phyloP scores from a whole-genome alignment of 495 filamentous ascomycete genomes.

The Podospora didyma region DNA sequence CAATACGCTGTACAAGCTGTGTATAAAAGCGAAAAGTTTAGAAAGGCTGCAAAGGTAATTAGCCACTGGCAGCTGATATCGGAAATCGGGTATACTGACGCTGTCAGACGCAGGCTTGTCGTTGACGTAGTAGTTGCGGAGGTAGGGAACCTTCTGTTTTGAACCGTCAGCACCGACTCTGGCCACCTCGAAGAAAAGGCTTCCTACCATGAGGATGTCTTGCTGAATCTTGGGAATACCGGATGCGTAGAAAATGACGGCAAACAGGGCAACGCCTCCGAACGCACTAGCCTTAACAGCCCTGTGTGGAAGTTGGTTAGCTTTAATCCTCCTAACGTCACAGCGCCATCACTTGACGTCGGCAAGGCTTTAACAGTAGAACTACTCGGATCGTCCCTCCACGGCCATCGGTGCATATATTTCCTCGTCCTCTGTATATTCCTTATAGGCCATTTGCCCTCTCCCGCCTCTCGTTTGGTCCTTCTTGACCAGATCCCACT shows the following conservation, averaged over 20 bases:
- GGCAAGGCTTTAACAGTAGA: too few species aligned
- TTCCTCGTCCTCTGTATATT: background rate
- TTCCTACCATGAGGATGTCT: constrained; percentile 49
- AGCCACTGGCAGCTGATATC: constrained; percentile 1
- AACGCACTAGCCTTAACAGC: constrained; percentile 44
- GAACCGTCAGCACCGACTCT: constrained; percentile 12
- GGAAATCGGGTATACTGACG: background rate
- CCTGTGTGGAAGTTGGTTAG: constrained; percentile 25
- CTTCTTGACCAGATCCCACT: background rate
- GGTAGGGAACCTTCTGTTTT: constrained; percentile 41
- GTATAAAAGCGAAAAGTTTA: background rate
- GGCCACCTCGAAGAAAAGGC: background rate
- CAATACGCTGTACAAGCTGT: background rate
- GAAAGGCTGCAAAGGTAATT: constrained; percentile 1
- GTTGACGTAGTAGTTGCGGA: background rate
- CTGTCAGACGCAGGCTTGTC: background rate
- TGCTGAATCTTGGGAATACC: constrained; percentile 52
- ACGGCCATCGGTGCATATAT: too few species aligned
- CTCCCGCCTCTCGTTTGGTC: background rate
- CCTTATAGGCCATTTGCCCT: background rate
- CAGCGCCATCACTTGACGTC: background rate
- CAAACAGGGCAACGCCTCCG: constrained; percentile 52
- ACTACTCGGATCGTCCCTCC: too few species aligned
- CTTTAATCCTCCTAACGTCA: background rate
- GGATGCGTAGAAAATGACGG: constrained; percentile 56